Evolutionary conservation across 176 grass and related monocot genomes (phyloP), one percentile per base, ranked within the genome.

Genomic region (Saccharum officinarum): DNA sequence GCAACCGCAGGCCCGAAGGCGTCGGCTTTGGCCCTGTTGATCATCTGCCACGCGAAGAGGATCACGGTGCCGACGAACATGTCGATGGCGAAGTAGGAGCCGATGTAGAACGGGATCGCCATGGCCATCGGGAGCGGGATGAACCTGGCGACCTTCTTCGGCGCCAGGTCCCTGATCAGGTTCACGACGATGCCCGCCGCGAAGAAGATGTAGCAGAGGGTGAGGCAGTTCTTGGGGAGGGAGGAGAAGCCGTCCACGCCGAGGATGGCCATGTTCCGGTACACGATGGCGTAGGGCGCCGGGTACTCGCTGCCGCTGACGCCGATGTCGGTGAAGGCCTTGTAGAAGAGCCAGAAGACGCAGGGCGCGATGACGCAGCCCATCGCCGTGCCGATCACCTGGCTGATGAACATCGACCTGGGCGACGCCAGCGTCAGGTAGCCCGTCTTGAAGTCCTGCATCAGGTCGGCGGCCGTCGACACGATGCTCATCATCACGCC

Each of bases 401-500:
- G 90, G 90, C 93, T 95, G 20, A 92, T 16, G 61, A 95, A 92
- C 93, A 95, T 92, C 4, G 93, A 90, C 73, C 49, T 30, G 2
- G 90, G 93, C 7, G 87, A 95, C 20, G 93, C 85, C 13, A 95
- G 90, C 61, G 90, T 95, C 69, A 95, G 67, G 85, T 92, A 95
- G 14, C 87, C 93, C 0, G 90, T 95, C 69, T 92, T 92, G 73
- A 95, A 92, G 78, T 95, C 90, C 49, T 92, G 90, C 90, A 92
- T 95, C 76, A 95, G 86, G 70, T 95, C 93, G 3, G 92, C 83
- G 7, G 92, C 92, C 4, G 92, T 91, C n/a, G 84, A 63, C 31
- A 91, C 89, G 31, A 94, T 94, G 77, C 57, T 94, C 89, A 94
- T 81, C 92, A 94, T 94, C 80, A 94, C 80, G 39, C 89, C 92